Evolutionary conservation across 2,329 filamentous ascomycete genomes (phyloP), one percentile per base, ranked within the genome.

Genomic region (Purpureocillium takamizusanense): DNA sequence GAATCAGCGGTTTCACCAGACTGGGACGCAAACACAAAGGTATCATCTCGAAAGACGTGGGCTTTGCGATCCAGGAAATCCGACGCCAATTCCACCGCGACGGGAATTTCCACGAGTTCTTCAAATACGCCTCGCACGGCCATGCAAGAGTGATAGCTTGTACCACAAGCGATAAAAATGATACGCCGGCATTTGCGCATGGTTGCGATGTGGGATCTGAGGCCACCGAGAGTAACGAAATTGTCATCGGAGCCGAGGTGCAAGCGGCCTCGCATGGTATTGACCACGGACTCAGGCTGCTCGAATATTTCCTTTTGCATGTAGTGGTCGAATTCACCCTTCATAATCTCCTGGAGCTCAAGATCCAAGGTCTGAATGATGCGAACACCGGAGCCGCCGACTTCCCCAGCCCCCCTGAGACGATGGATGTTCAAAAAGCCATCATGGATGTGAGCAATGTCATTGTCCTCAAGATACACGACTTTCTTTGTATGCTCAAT

Each of bases 261-360:
- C n/a, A n/a, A n/a, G 70, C 92, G 92, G 68, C 92, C 92, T 80
- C 92, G 87, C 92, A 98, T 98, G 51, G 92, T 95, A 78, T 98
- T 98, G 72, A 98, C 82, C 45, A 98, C 87, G 12, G 92, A 98
- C 70, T 98, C 92, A 57, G 92, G 92, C 74, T 98, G 92, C 76
- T 98, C 92, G 65, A 98, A 98, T 58, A 98, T 98, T 66, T 98
- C 92, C 80, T 98, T 98, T 66, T 98, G 92, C 92, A 98, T 98
- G 76, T 95, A 98, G 72, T 98, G 92, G 65, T 98, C 92, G 67
- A 97, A 98, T 62, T 92, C 92, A 66, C 92, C 92, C 83, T 98
- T 98, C 92, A 98, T 98, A 68, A 98, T 98, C 74, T 98, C 89
- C 73, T 98, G 92, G 48, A 98, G 83, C 74, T 98, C 88, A 36